Base-by-base conservation (phyloP, 2,329 filamentous ascomycete species). In the Chrysoporthe austroafricana region DNA sequence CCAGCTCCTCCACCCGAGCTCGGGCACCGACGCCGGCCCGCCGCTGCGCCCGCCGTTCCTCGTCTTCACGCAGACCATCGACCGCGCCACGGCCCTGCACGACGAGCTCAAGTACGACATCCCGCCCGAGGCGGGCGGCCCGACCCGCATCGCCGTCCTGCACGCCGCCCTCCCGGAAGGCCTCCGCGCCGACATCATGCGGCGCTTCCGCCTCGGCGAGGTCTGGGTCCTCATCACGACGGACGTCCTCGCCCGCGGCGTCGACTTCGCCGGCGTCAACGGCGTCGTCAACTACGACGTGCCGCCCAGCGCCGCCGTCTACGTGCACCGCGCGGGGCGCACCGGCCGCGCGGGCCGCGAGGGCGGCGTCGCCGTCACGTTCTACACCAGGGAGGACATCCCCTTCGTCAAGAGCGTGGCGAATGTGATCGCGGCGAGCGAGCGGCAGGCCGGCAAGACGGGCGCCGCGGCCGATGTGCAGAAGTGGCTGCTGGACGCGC, bases 261-360 rank as follows among this genome's bases (percentile, higher is more conserved):
- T 99, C 52, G 96, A 99, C 79, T 97, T 99, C 81, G 89, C 92
- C 9, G 96, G 96, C 62, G 90, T 99, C 71, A 97, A 97, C 74
- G 94, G 94, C 58, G 94, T 99, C 0, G 92, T 99, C 63, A 99
- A 98, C 80, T 99, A 97, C 80, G 96, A 99, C 77, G 93, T 97
- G 9, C 96, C 96, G 0, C 93, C 90, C n/a, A 94, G 92, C 0
- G 91, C 91, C 5, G 95, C 94, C 0, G 89, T 89, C 1, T 99
- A 99, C 76, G 91, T 99, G 7, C 96, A 99, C 79, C 92, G 96
- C 13, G 94, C 96, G 0, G 96, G 96, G 0, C 88, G 96, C 59
- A 98, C 96, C 0, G 96, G 95, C 0, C 87, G 96, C 32, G 96
- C 94, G 0, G 96, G 96, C 0, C 87, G 94, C 34, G 88, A 92